Percentiles rank a stretch among this genome's conserved stretches.
These are phyloP conservation scores for Phytophthora agathidicida DNA, from an alignment of 352 stramenopile genomes.

Conservation along the genomic window DNA sequence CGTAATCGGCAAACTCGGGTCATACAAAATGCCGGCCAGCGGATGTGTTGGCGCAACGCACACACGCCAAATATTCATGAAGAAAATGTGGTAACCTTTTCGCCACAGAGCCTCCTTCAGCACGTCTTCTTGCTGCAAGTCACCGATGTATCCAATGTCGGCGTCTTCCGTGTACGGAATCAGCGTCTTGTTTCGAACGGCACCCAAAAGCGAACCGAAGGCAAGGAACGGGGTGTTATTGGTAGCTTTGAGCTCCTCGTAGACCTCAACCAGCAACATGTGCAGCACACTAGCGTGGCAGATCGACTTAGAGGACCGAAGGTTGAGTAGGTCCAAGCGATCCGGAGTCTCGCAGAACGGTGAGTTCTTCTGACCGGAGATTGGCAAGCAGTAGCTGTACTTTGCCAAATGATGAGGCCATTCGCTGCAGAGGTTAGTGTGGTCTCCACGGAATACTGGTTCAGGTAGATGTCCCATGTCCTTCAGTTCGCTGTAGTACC, in stretches of 20 bases:
- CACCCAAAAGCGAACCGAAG: conserved; percentile 50
- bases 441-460: conserved; percentile 31
- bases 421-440: conserved; percentile 18
- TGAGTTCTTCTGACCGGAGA: conserved; percentile 42
- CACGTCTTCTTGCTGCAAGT: conserved; percentile 1
- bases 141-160: conserved; percentile 45
- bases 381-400: conserved; percentile 46
- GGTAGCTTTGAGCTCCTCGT: conserved; percentile 40
- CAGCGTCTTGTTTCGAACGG: conserved; percentile 39
- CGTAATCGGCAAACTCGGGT: conserved; percentile 19
- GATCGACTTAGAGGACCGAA: conserved; percentile 20
- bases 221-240: conserved; percentile 33
- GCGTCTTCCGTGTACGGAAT: conserved; percentile 58
- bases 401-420: neutral
- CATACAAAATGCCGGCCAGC: conserved; percentile 38
- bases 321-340: conserved; percentile 46
- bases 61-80: conserved; percentile 33
- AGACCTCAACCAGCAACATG: conserved; percentile 56
- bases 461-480: neutral
- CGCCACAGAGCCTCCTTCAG: conserved; percentile 18
- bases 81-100: conserved; percentile 55
- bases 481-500: conserved; percentile 12
- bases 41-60: conserved; percentile 44
- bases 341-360: conserved; percentile 43
- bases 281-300: conserved; percentile 57